These are phyloP conservation scores for Euphorbia lathyris DNA, from an alignment of 345 rosid genomes.

Conservation along the genomic window DNA sequence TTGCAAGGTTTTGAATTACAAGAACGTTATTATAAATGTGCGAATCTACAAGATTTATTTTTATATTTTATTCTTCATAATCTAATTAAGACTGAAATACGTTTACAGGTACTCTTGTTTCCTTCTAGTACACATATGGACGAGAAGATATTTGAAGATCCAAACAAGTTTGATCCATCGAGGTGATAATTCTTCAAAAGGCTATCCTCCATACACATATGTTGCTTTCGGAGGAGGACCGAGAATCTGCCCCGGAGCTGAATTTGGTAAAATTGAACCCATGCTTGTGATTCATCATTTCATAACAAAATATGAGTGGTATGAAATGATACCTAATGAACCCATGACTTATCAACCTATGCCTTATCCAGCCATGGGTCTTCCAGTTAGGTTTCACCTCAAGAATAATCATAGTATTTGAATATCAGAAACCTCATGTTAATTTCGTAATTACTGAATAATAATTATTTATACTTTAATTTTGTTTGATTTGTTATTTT, in stretches of 20 bases:
- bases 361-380: slow-evolving; percentile 7
- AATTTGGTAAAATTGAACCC: slow-evolving; percentile 8
- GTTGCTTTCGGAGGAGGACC: slow-evolving; percentile 10
- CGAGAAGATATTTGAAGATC: slow-evolving; percentile 3
- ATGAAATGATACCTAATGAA: background rate
- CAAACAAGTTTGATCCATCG: slow-evolving; percentile 8
- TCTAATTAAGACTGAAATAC: too few relatives aligned
- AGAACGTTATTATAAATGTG: too few relatives aligned
- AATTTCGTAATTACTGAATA: too few relatives aligned
- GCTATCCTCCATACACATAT: slow-evolving; percentile 3
- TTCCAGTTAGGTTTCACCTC: background rate
- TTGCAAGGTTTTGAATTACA: too few relatives aligned
- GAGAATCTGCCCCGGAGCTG: slow-evolving; percentile 9
- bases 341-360: background rate
- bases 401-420: too few relatives aligned
- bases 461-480: too few relatives aligned
- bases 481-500: too few relatives aligned
- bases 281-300: slow-evolving; percentile 1
- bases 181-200: background rate
- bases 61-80: too few relatives aligned
- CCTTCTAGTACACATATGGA: background rate
- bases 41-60: too few relatives aligned
- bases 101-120: background rate
- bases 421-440: too few relatives aligned
- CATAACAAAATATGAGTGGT: slow-evolving; percentile 5